Base-by-base conservation (phyloP, 148 eudicot species). In the Cornus florida region DNA sequence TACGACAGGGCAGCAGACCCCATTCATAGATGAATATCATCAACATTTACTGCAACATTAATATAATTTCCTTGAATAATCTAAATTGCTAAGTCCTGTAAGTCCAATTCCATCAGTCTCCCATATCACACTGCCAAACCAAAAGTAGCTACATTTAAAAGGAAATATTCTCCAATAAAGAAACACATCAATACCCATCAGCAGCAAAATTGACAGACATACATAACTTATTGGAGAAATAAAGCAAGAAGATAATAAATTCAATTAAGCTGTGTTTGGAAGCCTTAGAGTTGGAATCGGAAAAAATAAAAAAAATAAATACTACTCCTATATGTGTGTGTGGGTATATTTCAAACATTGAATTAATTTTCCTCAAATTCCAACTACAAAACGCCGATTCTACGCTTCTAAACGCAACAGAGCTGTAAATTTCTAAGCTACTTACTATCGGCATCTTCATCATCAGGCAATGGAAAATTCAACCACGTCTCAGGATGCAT, bases 401-500 rank as follows among this genome's bases (percentile, higher is more conserved):
- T 43, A 43, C 6, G 48, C 48, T 43, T 6, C 48, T 7, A 43
- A 43, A 43, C 10, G 48, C 48, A 43, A 43, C 10, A 43, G 4
- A 43, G 41, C 78, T n/a, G 70, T 28, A 28, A 4, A 19, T 17
- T 67, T 11, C 20, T 50, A 70, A 57, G 22, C 38, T 35, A 14
- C 72, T n/a, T 77, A 90, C 91, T 94, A 32, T 82, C 89, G 69
- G 88, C 86, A n/a, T 81, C 89, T 14, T 89, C 91, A 71, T 81
- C 85, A 59, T 90, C 89, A 67, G 90, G 91, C 75, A 94, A 82
- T 50, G 98, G 99, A 71, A 97, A 97, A 80, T 97, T 94, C 78
- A 97, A 79, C 99, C 98, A 97, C 79, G 98, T 94, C 87, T 94
- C 97, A 8, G 99, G 98, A 89, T 94, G 98, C 94, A 89, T 57